phyloP scores from a whole-genome alignment of 768 basidiomycete species.

The Trametopsis cervina region DNA sequence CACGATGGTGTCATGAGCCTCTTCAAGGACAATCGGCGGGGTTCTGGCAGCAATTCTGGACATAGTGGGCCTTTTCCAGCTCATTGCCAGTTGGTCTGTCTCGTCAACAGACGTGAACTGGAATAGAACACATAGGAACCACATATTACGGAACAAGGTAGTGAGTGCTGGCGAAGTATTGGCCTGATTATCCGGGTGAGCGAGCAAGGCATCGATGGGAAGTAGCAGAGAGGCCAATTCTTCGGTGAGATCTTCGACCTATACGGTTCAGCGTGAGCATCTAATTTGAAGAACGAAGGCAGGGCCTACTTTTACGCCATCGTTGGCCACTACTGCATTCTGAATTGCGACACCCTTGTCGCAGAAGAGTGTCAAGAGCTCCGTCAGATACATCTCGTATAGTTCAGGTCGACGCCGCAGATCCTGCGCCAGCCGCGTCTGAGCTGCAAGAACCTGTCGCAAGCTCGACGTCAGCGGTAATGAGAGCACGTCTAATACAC shows the following conservation, averaged over 20 bases:
- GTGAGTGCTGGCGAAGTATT: conserved; percentile 43
- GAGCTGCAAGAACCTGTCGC: conserved; percentile 80
- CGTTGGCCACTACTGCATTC: conserved; percentile 62
- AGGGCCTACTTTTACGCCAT: conserved; percentile 51
- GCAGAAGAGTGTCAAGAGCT: conserved; percentile 77
- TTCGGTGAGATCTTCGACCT: conserved; percentile 81
- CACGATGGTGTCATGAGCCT: conserved; percentile 71
- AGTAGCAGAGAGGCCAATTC: conserved; percentile 84
- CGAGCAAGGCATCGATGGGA: conserved; percentile 83
- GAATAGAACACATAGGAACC: conserved; percentile 89
- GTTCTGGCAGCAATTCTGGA: conserved; percentile 80
- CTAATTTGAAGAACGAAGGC: conserved; percentile 7
- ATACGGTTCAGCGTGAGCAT: conserved; percentile 2
- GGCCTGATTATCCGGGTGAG: conserved; percentile 54
- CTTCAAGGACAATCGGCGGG: conserved; percentile 77
- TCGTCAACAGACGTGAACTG: conserved; percentile 57
- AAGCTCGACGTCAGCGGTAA: neutral
- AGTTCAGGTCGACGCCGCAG: conserved; percentile 67
- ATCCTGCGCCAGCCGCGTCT: conserved; percentile 83
- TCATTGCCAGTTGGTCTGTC: conserved; percentile 57
- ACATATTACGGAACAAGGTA: conserved; percentile 83
- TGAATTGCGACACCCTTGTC: conserved; percentile 92
- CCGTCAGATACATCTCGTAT: conserved; percentile 73
- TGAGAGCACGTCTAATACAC: neutral
- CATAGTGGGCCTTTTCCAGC: conserved; percentile 74